These are phyloP conservation scores for Fraxinus anomala DNA, from an alignment of 257 asterid species.

Conservation along the genomic window DNA sequence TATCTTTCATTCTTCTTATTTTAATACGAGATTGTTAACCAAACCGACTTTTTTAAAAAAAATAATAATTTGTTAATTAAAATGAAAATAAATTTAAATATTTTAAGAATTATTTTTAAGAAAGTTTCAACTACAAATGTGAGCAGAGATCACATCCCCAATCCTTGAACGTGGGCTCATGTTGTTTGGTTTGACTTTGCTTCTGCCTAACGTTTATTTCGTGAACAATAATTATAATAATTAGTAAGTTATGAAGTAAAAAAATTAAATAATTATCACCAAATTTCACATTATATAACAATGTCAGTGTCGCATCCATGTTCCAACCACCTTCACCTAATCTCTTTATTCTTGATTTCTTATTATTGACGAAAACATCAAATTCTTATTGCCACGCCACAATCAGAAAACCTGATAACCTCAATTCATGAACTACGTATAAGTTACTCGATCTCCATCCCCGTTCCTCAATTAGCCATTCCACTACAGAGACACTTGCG, in stretches of 20 bases:
- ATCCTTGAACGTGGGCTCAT: conserved; percentile 36
- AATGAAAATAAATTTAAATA: neutral
- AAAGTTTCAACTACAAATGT: neutral
- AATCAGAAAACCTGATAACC: conserved; percentile 13
- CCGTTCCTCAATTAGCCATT: too few relatives aligned
- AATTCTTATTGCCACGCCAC: neutral
- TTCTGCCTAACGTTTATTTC: conserved; percentile 7
- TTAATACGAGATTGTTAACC: too few relatives aligned
- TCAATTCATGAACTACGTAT: too few relatives aligned
- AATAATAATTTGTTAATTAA: neutral
- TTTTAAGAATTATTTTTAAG: neutral
- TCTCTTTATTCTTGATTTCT: neutral
- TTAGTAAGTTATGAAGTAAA: neutral
- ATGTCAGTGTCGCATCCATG: neutral
- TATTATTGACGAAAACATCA: neutral
- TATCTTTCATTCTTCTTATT: neutral
- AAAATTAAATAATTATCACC: neutral
- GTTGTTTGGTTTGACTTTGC: conserved; percentile 35
- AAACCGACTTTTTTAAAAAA: too few relatives aligned
- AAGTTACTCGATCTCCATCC: too few relatives aligned
- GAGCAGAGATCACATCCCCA: neutral
- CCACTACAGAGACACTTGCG: too few relatives aligned
- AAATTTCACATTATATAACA: neutral
- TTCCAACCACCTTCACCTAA: neutral
- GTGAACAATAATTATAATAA: neutral